A percentile compares a stretch with the other conserved stretches of the same genome.
phyloP scores from a whole-genome alignment of 257 asterid genomes.

The Scutellaria barbata region DNA sequence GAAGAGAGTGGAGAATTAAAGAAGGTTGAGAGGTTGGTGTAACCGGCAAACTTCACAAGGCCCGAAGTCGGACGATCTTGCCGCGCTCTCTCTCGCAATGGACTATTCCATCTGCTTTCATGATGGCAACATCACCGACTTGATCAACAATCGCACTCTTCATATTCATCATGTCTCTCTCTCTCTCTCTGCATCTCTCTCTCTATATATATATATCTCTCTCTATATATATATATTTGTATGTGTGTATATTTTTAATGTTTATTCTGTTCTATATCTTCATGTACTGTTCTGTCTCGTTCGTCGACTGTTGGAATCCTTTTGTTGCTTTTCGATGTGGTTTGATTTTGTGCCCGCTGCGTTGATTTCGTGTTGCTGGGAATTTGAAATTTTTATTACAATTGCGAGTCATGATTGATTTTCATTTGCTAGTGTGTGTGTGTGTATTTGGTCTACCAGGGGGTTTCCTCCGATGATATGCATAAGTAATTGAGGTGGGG shows the following conservation, averaged over 20 bases:
- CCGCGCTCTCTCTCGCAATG: constrained; percentile 32
- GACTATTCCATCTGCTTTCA: constrained; percentile 55
- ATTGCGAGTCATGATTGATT: constrained; percentile 14
- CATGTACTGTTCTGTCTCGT: background rate
- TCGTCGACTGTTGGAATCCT: background rate
- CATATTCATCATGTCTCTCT: constrained; percentile 30
- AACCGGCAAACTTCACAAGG: background rate
- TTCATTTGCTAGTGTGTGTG: background rate
- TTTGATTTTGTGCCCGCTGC: constrained; percentile 20
- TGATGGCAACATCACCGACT: constrained; percentile 85
- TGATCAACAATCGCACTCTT: constrained; percentile 63
- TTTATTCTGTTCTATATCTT: background rate
- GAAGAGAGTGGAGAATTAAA: no score
- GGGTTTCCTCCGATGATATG: background rate
- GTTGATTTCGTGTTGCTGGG: constrained; percentile 25
- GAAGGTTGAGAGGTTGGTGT: background rate
- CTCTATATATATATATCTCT: background rate
- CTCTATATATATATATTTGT: background rate
- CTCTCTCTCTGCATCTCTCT: constrained; percentile 1
- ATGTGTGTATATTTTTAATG: background rate
- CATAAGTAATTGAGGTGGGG: constrained; percentile 3
- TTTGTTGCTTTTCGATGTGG: constrained; percentile 14
- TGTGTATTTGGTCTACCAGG: no score
- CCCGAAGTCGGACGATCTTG: constrained; percentile 27
- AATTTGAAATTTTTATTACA: constrained; percentile 5